phyloP scores from a whole-genome alignment of 495 filamentous ascomycete species.

The Podospora pseudoanserina region DNA sequence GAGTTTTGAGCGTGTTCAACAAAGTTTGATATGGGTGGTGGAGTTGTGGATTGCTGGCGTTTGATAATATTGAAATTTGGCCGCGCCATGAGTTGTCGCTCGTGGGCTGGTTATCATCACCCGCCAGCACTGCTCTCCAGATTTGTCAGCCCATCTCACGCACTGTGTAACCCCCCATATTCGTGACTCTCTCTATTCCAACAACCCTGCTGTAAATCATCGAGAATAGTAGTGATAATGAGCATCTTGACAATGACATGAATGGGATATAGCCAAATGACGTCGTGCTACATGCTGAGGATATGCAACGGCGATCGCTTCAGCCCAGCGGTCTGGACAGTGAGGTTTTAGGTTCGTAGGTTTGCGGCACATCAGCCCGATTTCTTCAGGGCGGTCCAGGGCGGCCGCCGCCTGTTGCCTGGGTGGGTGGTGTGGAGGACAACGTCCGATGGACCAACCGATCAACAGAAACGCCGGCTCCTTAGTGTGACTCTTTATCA shows the following conservation, averaged over 20 bases:
- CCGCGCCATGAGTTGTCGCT: not conserved
- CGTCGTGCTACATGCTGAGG: not conserved
- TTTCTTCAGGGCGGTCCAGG: not conserved
- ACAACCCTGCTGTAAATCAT: not conserved
- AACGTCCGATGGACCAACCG: conserved; percentile 3
- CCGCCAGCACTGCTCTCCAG: not conserved
- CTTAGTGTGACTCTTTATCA: not conserved
- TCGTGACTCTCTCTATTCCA: not conserved
- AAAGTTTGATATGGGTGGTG: not conserved
- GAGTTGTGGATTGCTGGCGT: not conserved
- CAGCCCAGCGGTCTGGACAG: conserved; percentile 6
- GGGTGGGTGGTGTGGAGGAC: not conserved
- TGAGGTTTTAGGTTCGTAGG: conserved; percentile 9
- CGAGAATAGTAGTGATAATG: not conserved
- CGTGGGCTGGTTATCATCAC: conserved; percentile 6
- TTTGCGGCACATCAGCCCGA: conserved; percentile 6
- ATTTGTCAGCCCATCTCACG: not conserved
- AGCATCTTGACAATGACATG: not conserved
- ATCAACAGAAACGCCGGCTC: not conserved
- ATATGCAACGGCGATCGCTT: not conserved
- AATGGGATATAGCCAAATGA: not conserved
- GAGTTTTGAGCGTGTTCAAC: not conserved
- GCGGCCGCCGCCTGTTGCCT: conserved; percentile 8
- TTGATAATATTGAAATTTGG: not conserved
- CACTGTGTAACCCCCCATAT: conserved; percentile 2